phyloP scores from a whole-genome alignment of 768 basidiomycete genomes.

The Imleria badia region DNA sequence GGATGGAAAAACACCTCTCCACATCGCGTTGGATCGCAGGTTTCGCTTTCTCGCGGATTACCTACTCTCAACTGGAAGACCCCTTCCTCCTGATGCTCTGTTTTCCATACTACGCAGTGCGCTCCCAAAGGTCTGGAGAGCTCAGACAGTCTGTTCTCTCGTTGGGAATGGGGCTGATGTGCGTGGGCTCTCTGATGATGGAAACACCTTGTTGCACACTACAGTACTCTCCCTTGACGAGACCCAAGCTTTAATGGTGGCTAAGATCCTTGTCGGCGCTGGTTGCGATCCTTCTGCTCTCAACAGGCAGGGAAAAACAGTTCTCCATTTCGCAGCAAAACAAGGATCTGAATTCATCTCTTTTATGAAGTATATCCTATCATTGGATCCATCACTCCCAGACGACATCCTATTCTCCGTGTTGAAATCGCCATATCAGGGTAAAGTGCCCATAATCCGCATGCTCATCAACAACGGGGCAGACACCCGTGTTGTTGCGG shows the following conservation, averaged over 20 bases:
- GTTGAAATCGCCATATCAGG: not conserved
- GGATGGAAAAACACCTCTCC: not conserved
- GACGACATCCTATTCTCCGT: slow-evolving; percentile 3
- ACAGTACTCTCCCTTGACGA: not conserved
- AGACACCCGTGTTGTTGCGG: not conserved
- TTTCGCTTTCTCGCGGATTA: not conserved
- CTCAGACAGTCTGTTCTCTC: not conserved
- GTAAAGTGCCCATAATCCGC: not conserved
- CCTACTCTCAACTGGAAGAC: not conserved
- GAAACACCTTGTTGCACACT: not conserved
- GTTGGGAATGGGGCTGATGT: not conserved
- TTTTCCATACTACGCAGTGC: not conserved
- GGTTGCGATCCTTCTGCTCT: not conserved
- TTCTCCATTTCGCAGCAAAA: not conserved
- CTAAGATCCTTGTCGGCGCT: not conserved
- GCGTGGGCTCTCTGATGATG: not conserved
- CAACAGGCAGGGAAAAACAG: not conserved
- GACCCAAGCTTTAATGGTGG: not conserved
- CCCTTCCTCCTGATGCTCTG: not conserved
- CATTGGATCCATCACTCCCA: not conserved
- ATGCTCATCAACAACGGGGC: not conserved
- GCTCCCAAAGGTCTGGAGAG: not conserved
- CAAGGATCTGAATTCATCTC: too few species aligned
- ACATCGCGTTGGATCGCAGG: not conserved
- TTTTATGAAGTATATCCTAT: not conserved